These are phyloP conservation scores for Mycena kentingensis DNA, from an alignment of 768 basidiomycete species.

Conservation along the genomic window DNA sequence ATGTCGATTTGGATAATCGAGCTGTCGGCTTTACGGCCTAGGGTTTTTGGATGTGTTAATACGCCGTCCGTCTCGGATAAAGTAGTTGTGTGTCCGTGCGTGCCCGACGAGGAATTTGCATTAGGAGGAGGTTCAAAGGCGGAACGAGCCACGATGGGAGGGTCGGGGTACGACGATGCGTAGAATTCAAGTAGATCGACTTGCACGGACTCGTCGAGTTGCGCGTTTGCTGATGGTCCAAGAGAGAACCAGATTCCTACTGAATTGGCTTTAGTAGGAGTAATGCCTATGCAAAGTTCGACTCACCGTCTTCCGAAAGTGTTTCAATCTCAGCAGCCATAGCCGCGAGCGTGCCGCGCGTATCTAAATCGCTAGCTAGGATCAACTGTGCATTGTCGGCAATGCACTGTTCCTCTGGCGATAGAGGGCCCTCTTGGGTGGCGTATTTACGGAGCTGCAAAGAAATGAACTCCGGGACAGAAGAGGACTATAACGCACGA, in stretches of 20 bases:
- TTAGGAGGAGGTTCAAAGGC: not conserved
- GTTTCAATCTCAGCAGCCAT: too few species aligned
- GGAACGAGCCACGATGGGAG: not conserved
- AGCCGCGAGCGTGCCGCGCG: not conserved
- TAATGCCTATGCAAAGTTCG: not conserved
- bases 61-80: too few species aligned
- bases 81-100: not conserved
- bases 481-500: constrained; percentile 14
- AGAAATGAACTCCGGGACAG: not conserved
- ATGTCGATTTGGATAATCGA: constrained; percentile 11
- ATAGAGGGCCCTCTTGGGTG: not conserved
- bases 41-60: constrained; percentile 4
- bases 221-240: not conserved
- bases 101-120: not conserved
- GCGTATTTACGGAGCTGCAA: not conserved
- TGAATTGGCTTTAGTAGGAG: not conserved
- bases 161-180: not conserved
- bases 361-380: constrained; percentile 1
- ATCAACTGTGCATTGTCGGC: not conserved
- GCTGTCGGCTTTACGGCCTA: not conserved
- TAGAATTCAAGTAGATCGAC: not conserved
- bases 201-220: not conserved
- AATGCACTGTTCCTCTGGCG: constrained; percentile 1
- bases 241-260: constrained; percentile 1
- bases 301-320: not conserved